Percentiles rank a stretch among this genome's conserved stretches.
Conservation (phyloP, 1,139 yeast genomes). For the Groenewaldozyma auringiensis region DNA sequence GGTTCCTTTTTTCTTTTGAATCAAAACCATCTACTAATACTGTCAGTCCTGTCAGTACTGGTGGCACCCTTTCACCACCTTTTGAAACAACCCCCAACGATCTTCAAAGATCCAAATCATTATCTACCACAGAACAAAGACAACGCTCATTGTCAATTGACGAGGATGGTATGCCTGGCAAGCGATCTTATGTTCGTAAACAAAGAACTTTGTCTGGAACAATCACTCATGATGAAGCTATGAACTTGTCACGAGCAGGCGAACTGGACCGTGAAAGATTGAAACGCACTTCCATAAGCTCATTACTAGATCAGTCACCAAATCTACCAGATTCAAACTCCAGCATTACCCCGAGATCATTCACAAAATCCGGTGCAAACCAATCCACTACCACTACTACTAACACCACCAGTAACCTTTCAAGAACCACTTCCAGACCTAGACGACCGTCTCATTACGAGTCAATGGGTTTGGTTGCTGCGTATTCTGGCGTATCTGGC, state of each 20-base stretch:
- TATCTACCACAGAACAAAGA: background rate
- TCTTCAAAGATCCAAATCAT: background rate
- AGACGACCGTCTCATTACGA: slow-evolving; percentile 18
- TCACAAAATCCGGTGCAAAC: background rate
- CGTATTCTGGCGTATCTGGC: slow-evolving; percentile 24
- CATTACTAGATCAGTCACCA: background rate
- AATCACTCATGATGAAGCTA: slow-evolving; percentile 32
- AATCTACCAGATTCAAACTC: slow-evolving; percentile 1
- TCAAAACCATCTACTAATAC: too few species aligned
- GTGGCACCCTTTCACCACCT: too few species aligned
- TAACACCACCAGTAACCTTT: background rate
- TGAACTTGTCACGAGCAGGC: slow-evolving; percentile 32
- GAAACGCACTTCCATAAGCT: background rate
- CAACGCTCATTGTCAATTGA: background rate
- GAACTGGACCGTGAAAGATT: slow-evolving; percentile 9
- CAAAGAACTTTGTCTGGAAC: slow-evolving; percentile 19
- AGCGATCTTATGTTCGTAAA: background rate
- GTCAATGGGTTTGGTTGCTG: slow-evolving; percentile 31
- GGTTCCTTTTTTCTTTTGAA: background rate
- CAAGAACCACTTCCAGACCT: slow-evolving; percentile 8
- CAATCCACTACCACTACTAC: background rate
- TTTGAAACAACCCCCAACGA: too few species aligned
- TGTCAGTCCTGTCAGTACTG: too few species aligned
- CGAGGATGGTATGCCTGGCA: background rate
- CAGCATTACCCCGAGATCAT: background rate